Evolutionary conservation across 163 green algal genomes (phyloP).

Genomic region (Smithsoniella earleae): DNA sequence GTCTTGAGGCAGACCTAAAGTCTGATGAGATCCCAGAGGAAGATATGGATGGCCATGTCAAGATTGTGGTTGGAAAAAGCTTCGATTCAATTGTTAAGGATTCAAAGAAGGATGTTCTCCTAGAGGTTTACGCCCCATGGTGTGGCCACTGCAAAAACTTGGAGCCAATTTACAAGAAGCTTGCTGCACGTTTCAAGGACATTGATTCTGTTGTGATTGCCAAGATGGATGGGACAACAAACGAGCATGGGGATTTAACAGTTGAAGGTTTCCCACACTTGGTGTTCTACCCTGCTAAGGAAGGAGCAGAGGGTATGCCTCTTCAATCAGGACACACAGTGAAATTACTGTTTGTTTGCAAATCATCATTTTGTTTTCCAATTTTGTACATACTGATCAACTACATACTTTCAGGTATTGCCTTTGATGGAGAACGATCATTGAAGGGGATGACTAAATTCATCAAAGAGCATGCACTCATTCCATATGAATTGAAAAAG

Average conservation of each 20-base stretch:
- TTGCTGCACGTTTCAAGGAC: constrained; percentile 59
- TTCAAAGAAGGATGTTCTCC: constrained; percentile 58
- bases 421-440: constrained; percentile 11
- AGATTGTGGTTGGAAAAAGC: constrained; percentile 65
- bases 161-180: constrained; percentile 65
- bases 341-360: no score
- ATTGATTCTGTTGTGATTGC: constrained; percentile 59
- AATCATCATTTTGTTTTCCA: neutral
- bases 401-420: neutral
- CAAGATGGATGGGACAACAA: constrained; percentile 72
- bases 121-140: constrained; percentile 62
- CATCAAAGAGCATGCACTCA: constrained; percentile 55
- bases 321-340: no score
- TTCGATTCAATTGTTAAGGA: constrained; percentile 65
- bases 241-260: constrained; percentile 58
- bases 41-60: constrained; percentile 44
- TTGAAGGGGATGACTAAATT: constrained; percentile 55
- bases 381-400: no score
- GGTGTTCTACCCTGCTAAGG: constrained; percentile 51
- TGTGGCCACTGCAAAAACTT: constrained; percentile 69
- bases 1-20: constrained; percentile 55
- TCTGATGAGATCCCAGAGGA: constrained; percentile 56
- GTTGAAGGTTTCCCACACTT: constrained; percentile 65
- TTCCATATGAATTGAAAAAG: constrained; percentile 54
- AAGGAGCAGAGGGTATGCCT: constrained; percentile 29